Evolutionary conservation across 148 eudicot species (phyloP), one percentile per base, ranked within the genome.

Genomic region (Oxyria digyna): DNA sequence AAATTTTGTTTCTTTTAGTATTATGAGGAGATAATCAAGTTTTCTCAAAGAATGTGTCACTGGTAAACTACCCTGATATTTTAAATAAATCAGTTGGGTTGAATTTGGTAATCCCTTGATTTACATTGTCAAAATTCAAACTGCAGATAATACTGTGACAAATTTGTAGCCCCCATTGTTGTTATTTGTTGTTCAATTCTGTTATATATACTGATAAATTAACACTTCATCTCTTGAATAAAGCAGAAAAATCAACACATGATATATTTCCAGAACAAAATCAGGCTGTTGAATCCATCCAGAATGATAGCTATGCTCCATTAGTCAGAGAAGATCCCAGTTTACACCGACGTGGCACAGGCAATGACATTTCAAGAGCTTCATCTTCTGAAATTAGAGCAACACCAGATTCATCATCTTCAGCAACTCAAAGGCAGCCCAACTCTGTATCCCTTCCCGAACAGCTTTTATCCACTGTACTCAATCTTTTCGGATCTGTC

Each of bases 341-440:
- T 49, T 41, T 68, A 45, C 71, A 62, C 32, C 76, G 71, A 67
- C 57, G 59, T 37, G 81, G 75, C 40, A 73, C 75, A 48, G 59
- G 42, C 27, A 70, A 21, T 21, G 77, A 78, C 57, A 40, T 78
- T 33, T 69, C 76, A 23, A 72, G 78, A 81, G 66, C 76, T 71
- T 76, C 74, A 23, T 43, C 72, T 26, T 62, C 66, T 37, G 80
- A 73, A 71, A 68, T 74, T 3, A 74, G 67, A 50, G 48, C 4
- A 71, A 48, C 32, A 64, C 65, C 78, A 31, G 77, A 81, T 46
- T 55, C 80, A 62, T 73, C 80, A 62, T 73, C 87, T 69, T 71
- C 81, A 48, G 43, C 74, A 33, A 71, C 67, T 27, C 81, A 73
- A 62, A 71, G 48, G 71, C 57, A 73, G 5, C 27, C 57, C 0